Conservation (phyloP, 2,329 filamentous ascomycete genomes). For the Tolypocladium album region DNA sequence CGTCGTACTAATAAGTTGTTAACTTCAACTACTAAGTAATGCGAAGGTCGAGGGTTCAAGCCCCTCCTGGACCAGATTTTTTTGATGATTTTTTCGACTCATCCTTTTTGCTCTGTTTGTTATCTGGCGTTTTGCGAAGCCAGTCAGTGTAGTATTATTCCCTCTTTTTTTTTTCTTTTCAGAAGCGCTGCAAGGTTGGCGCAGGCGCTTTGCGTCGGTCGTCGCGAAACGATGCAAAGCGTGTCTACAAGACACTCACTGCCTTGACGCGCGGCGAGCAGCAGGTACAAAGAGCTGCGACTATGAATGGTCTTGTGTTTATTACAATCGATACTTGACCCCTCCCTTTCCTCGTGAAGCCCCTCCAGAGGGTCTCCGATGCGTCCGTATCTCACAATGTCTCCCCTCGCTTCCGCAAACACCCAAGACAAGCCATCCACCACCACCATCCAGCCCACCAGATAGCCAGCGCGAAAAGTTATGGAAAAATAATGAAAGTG, state of each 20-base stretch:
- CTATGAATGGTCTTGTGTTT: constrained; percentile 1
- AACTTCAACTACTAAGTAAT: neutral
- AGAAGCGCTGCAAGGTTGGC: neutral
- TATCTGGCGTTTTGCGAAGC: too few relatives aligned
- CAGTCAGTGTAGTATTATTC: too few relatives aligned
- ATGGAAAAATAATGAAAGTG: neutral
- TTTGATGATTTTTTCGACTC: neutral
- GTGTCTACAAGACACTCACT: too few relatives aligned
- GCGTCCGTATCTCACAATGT: neutral
- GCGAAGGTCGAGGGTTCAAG: constrained; percentile 1
- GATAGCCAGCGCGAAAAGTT: neutral
- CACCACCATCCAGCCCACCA: neutral
- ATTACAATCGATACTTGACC: constrained; percentile 4
- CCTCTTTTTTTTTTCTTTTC: neutral
- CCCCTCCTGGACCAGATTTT: neutral
- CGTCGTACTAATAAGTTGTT: neutral
- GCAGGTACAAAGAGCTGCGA: neutral
- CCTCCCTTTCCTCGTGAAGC: neutral
- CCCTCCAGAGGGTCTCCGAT: neutral
- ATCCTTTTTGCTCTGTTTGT: neutral
- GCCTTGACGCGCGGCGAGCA: too few relatives aligned
- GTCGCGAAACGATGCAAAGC: neutral
- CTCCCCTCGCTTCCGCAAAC: neutral
- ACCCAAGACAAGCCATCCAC: neutral
- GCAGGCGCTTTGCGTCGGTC: neutral